These are phyloP conservation scores for Lecanicillium sp. DNA, from an alignment of 2,329 filamentous ascomycete species.

Conservation along the genomic window DNA sequence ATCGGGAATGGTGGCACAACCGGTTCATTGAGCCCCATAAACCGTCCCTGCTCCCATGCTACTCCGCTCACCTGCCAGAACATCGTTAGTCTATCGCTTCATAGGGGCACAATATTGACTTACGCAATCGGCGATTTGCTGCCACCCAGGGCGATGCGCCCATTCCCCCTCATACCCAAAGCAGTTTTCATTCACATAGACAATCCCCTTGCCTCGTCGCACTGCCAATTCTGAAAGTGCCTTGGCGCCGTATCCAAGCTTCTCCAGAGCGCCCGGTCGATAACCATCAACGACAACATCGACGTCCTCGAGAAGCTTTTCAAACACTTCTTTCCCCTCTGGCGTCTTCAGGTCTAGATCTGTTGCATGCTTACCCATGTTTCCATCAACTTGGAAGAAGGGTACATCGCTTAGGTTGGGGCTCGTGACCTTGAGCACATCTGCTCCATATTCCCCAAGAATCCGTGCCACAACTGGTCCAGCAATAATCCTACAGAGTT, in stretches of 20 bases:
- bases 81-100: background rate
- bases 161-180: slow-evolving; percentile 57
- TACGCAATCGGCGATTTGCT: slow-evolving; percentile 61
- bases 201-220: slow-evolving; percentile 50
- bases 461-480: slow-evolving; percentile 65
- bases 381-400: slow-evolving; percentile 66
- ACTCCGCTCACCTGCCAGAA: slow-evolving; percentile 41
- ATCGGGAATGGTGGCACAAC: slow-evolving; percentile 59
- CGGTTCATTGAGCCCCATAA: slow-evolving; percentile 54
- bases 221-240: slow-evolving; percentile 44
- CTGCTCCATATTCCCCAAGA: slow-evolving; percentile 67
- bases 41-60: slow-evolving; percentile 54
- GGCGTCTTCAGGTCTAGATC: slow-evolving; percentile 54
- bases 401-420: slow-evolving; percentile 62
- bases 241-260: slow-evolving; percentile 55
- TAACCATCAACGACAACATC: slow-evolving; percentile 64
- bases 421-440: slow-evolving; percentile 65
- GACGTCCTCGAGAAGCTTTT: slow-evolving; percentile 50
- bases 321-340: slow-evolving; percentile 46
- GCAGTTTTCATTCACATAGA: slow-evolving; percentile 66
- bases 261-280: slow-evolving; percentile 56
- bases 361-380: slow-evolving; percentile 61
- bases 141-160: slow-evolving; percentile 60
- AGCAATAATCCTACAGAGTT: slow-evolving; percentile 69
- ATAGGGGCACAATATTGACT: slow-evolving; percentile 4